These are phyloP conservation scores for Pythium folliculosum DNA, from an alignment of 352 stramenopile species.

Conservation along the genomic window DNA sequence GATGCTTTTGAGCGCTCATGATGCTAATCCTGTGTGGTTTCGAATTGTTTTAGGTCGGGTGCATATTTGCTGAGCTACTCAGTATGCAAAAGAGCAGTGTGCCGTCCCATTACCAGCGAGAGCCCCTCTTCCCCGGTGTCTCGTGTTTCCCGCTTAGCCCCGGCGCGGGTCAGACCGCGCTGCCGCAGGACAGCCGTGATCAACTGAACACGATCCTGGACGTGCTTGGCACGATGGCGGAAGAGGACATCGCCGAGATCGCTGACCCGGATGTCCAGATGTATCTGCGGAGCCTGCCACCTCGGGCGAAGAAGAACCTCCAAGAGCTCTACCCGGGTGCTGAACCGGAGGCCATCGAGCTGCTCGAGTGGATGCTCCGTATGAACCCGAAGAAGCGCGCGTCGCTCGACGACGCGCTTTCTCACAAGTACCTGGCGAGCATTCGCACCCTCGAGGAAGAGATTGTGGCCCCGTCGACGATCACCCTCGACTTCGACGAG, in stretches of 20 bases:
- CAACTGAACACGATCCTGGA: slow-evolving; percentile 89
- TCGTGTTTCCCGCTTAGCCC: slow-evolving; percentile 88
- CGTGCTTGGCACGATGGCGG: slow-evolving; percentile 84
- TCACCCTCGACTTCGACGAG: slow-evolving; percentile 86
- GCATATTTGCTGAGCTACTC: slow-evolving; percentile 94
- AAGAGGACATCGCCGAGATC: slow-evolving; percentile 86
- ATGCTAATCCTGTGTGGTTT: background rate
- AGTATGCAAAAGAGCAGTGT: slow-evolving; percentile 97
- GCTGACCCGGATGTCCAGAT: slow-evolving; percentile 82
- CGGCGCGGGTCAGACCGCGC: slow-evolving; percentile 66
- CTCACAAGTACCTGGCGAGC: slow-evolving; percentile 83
- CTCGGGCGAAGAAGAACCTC: slow-evolving; percentile 66
- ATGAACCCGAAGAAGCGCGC: slow-evolving; percentile 86
- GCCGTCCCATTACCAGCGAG: slow-evolving; percentile 92
- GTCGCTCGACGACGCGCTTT: slow-evolving; percentile 77
- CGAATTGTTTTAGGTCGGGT: slow-evolving; percentile 75
- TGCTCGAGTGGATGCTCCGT: slow-evolving; percentile 83
- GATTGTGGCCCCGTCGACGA: slow-evolving; percentile 79
- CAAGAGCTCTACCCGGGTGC: slow-evolving; percentile 85
- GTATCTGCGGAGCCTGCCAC: slow-evolving; percentile 76
- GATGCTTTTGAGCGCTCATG: background rate
- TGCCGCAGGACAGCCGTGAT: slow-evolving; percentile 84
- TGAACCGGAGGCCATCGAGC: slow-evolving; percentile 77
- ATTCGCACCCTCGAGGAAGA: slow-evolving; percentile 87
- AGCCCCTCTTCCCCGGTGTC: slow-evolving; percentile 94